phyloP scores from a whole-genome alignment of 495 filamentous ascomycete genomes.

The Neurospora intermedia region DNA sequence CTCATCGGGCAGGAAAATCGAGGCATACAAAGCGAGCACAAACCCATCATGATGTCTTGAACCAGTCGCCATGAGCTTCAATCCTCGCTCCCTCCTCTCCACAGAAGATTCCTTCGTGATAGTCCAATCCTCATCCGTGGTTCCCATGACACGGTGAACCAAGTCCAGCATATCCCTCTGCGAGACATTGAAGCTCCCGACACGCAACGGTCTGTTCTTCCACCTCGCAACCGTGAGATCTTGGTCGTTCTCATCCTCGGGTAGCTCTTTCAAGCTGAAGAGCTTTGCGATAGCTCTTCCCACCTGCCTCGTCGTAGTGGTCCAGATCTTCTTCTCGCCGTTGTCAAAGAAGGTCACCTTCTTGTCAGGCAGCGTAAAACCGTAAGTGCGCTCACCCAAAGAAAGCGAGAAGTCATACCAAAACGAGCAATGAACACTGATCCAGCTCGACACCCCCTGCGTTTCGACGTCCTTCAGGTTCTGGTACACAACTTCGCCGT shows the following conservation, averaged over 20 bases:
- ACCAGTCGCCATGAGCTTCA: conserved; percentile 31
- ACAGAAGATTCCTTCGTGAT: conserved; percentile 31
- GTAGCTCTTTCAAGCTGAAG: conserved; percentile 26
- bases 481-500: not conserved
- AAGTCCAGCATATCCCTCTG: conserved; percentile 39
- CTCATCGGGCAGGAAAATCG: conserved; percentile 40
- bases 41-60: conserved; percentile 31
- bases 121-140: conserved; percentile 45
- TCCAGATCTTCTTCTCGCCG: conserved; percentile 22
- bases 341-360: conserved; percentile 27
- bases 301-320: conserved; percentile 31
- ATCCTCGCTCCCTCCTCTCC: conserved; percentile 34
- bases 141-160: conserved; percentile 42
- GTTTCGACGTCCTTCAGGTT: conserved; percentile 27
- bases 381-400: conserved; percentile 18
- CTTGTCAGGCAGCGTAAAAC: conserved; percentile 20
- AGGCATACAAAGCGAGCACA: conserved; percentile 39
- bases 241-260: conserved; percentile 32
- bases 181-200: conserved; percentile 32
- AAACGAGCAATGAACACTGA: conserved; percentile 34
- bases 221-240: conserved; percentile 22
- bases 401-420: conserved; percentile 39
- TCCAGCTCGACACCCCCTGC: conserved; percentile 15
- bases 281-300: conserved; percentile 31
- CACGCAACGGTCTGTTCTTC: conserved; percentile 28